A percentile compares a stretch with the other conserved stretches of the same genome.
Conservation (phyloP, 2,329 filamentous ascomycete genomes). For the Dactylellina haptotyla region DNA sequence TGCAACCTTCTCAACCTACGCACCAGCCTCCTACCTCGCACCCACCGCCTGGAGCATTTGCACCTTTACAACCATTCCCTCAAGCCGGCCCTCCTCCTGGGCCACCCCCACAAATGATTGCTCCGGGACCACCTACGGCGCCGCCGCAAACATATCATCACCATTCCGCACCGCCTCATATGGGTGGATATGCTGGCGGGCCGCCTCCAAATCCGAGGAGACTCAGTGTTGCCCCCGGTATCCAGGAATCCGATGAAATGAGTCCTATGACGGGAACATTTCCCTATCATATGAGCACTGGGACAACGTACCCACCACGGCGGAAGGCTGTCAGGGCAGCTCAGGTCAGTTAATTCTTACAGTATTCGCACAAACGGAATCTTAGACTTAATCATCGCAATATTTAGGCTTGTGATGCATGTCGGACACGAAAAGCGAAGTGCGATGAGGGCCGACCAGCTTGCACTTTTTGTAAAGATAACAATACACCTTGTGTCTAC, state of each 20-base stretch:
- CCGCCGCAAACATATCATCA: constrained; percentile 51
- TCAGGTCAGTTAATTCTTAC: constrained; percentile 65
- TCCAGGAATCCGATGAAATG: constrained; percentile 48
- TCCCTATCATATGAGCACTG: constrained; percentile 55
- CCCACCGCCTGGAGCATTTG: constrained; percentile 15
- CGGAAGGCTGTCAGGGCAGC: constrained; percentile 74
- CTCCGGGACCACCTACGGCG: constrained; percentile 41
- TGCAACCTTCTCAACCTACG: constrained; percentile 31
- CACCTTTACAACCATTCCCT: constrained; percentile 42
- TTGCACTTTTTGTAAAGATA: constrained; percentile 86
- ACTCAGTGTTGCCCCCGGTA: constrained; percentile 37
- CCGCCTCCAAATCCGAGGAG: constrained; percentile 28
- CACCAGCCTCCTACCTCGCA: constrained; percentile 33
- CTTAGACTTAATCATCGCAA: neutral
- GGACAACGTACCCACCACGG: constrained; percentile 63
- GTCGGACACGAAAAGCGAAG: constrained; percentile 86
- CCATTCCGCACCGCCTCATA: constrained; percentile 43
- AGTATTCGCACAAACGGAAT: no score
- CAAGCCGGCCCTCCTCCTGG: constrained; percentile 10
- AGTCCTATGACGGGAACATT: constrained; percentile 49
- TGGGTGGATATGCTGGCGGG: constrained; percentile 30
- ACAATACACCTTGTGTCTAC: constrained; percentile 84
- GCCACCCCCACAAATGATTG: constrained; percentile 38
- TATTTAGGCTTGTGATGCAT: constrained; percentile 86
- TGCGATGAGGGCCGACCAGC: constrained; percentile 87